These are phyloP conservation scores for Eutypa lata DNA, from an alignment of 2,329 filamentous ascomycete species.

Conservation along the genomic window DNA sequence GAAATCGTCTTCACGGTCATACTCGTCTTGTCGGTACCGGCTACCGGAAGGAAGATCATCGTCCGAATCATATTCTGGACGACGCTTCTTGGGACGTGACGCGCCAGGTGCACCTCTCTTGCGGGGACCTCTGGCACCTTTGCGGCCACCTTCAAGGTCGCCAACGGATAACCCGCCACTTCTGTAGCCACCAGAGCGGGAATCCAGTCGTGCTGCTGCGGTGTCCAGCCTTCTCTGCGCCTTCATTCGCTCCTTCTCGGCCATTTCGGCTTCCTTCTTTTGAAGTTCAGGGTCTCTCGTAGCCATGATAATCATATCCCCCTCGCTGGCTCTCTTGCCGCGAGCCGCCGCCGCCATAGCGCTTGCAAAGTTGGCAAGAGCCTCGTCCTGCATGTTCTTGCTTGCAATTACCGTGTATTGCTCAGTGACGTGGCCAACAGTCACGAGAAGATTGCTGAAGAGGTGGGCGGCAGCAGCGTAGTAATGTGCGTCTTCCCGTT, in stretches of 20 bases:
- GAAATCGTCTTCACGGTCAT: conserved; percentile 78
- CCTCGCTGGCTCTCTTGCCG: conserved; percentile 47
- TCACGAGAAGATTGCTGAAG: conserved; percentile 64
- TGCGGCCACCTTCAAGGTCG: conserved; percentile 63
- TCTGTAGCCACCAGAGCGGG: conserved; percentile 48
- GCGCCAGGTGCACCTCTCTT: conserved; percentile 52
- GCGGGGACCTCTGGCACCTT: conserved; percentile 44
- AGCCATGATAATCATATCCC: conserved; percentile 66
- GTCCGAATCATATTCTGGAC: conserved; percentile 72
- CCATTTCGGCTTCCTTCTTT: conserved; percentile 69
- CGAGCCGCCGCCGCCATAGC: conserved; percentile 64
- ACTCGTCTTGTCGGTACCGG: conserved; percentile 63
- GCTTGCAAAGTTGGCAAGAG: conserved; percentile 64
- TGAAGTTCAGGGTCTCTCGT: conserved; percentile 73
- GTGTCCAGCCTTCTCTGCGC: conserved; percentile 65
- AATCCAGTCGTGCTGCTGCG: conserved; percentile 61
- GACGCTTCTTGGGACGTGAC: conserved; percentile 50
- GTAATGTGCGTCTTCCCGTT: conserved; percentile 69
- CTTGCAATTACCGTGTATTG: conserved; percentile 68
- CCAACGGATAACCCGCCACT: conserved; percentile 62
- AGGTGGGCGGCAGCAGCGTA: conserved; percentile 73
- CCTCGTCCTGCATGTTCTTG: conserved; percentile 66
- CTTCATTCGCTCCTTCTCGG: conserved; percentile 70
- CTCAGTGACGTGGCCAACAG: conserved; percentile 73
- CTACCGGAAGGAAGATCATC: conserved; percentile 64